Base-by-base conservation (phyloP, 225 moss, liverwort and hornwort species). In the Climacium dendroides region DNA sequence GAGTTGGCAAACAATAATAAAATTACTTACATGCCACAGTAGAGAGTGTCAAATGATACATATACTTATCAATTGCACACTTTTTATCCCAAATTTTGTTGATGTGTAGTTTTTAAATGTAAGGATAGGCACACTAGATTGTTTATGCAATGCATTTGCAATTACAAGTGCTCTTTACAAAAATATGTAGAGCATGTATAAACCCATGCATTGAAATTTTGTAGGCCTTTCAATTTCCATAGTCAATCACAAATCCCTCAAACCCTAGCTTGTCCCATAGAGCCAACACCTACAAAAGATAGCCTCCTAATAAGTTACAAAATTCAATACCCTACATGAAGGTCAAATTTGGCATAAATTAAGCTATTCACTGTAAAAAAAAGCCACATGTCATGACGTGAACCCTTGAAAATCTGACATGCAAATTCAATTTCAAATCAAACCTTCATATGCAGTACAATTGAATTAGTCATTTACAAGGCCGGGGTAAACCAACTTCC, bases 231-330 rank as follows among this genome's bases (percentile, higher is more conserved):
- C 24, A 72, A 45, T 45, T 72, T 3, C 28, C 3, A 72, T 29
- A 10, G 2, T 45, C 17, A 45, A 10, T 72, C 6, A 45, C 29
- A 17, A 45, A 24, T 69, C 13, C 2, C 1, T 0, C 2, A 67
- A 1, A 11, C 3, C 7, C 7, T 39, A 39, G 7, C 1, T 0
- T 4, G 10, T 4, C 4, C 4, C 0, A 1, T 0, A 23, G 2
- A 37, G 13, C 12, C n/a, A n/a, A 11, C 23, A 37, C 14, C 2
- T 1, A 23, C 1, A 22, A 3, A 67, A 37, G 37, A 13, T 22
- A 67, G 6, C 37, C 67, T 67, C n/a, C n/a, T n/a, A n/a, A n/a
- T n/a, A n/a, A n/a, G n/a, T n/a, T n/a, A n/a, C n/a, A n/a, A n/a
- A n/a, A n/a, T n/a, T n/a, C n/a, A n/a, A n/a, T n/a, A n/a, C n/a